Evolutionary conservation across 2,329 filamentous ascomycete genomes (phyloP).

Genomic region (Aspergillus pseudotamarii): DNA sequence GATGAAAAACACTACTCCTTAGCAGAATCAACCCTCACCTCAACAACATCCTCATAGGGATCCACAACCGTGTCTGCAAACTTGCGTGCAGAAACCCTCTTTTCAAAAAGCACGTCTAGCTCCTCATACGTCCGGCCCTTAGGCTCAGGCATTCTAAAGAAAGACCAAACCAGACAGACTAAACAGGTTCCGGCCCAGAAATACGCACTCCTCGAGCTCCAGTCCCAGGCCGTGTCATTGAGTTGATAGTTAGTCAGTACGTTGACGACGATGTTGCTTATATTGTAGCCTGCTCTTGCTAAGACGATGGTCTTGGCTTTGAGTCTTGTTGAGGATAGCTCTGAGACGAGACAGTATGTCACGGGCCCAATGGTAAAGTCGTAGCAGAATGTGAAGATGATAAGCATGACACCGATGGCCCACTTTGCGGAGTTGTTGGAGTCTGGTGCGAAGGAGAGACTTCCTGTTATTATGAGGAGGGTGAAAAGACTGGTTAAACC

Average conservation of each 20-base stretch:
- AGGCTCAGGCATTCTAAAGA: conserved; percentile 41
- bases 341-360: conserved; percentile 56
- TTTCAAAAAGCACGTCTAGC: conserved; percentile 43
- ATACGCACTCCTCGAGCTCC: conserved; percentile 42
- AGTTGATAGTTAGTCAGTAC: conserved; percentile 61
- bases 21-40: neutral
- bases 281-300: conserved; percentile 54
- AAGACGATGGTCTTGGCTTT: conserved; percentile 60
- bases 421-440: conserved; percentile 37
- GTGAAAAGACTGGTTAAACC: conserved; percentile 29
- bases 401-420: conserved; percentile 51
- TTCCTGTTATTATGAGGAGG: conserved; percentile 33
- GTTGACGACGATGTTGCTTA: conserved; percentile 54
- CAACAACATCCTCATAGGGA: conserved; percentile 22
- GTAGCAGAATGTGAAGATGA: conserved; percentile 58
- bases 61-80: conserved; percentile 40
- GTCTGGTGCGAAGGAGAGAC: conserved; percentile 25
- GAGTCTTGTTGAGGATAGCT: conserved; percentile 58
- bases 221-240: conserved; percentile 37
- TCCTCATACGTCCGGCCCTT: conserved; percentile 35
- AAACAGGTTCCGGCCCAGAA: conserved; percentile 45
- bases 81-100: conserved; percentile 40
- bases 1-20: neutral
- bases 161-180: conserved; percentile 45
- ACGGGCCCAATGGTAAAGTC: conserved; percentile 59